Conservation (phyloP, 139 green algal species). For the Chlamydomonas applanata region DNA sequence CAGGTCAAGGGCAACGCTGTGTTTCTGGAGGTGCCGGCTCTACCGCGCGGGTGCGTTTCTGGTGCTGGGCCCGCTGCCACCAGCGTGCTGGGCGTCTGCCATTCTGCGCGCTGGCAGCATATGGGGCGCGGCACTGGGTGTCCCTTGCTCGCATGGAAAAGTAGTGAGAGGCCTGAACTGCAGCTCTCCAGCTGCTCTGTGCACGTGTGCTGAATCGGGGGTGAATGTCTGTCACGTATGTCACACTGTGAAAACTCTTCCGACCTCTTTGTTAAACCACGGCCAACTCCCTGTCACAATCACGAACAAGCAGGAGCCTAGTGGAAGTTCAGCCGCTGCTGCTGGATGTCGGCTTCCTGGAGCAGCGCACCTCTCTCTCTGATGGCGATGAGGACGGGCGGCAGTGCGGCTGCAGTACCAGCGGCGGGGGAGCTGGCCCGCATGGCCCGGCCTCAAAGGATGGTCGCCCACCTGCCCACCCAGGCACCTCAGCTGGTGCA, state of each 20-base stretch:
- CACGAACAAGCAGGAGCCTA: slow-evolving; percentile 16
- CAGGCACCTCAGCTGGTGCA: slow-evolving; percentile 13
- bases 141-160: background rate
- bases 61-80: too few species aligned
- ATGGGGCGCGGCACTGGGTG: background rate
- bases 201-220: too few species aligned
- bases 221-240: too few species aligned
- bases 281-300: background rate
- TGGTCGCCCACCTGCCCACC: background rate
- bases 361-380: background rate
- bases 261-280: background rate
- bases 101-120: too few species aligned
- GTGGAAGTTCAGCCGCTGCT: slow-evolving; percentile 73
- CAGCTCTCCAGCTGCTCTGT: background rate
- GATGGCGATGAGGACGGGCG: background rate
- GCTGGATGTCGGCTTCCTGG: slow-evolving; percentile 26
- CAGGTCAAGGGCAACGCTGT: background rate
- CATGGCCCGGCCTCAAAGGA: background rate
- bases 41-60: background rate
- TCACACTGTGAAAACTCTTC: too few species aligned
- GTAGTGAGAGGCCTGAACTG: background rate
- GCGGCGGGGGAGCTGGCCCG: background rate
- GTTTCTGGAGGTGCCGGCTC: slow-evolving; percentile 4
- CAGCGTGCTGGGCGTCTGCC: too few species aligned
- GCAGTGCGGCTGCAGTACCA: background rate